These are phyloP conservation scores for Chaetomiaceae sp. DNA, from an alignment of 2,329 filamentous ascomycete species.

Conservation along the genomic window DNA sequence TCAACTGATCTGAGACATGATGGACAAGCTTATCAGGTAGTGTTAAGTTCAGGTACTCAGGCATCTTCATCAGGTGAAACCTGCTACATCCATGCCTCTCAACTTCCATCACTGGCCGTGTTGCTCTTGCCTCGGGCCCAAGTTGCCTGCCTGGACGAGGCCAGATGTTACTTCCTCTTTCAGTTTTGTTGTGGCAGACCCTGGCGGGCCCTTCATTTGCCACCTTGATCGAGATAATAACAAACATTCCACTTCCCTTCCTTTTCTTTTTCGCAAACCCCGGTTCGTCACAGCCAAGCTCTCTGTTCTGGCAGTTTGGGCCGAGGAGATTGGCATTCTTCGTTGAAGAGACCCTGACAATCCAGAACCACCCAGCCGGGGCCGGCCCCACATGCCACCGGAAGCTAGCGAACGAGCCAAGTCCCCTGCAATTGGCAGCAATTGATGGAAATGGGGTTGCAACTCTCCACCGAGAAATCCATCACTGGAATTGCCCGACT, in stretches of 20 bases:
- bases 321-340: background rate
- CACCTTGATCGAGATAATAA: background rate
- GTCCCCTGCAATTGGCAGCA: too few relatives aligned
- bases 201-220: background rate
- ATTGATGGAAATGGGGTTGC: background rate
- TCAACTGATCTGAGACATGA: background rate
- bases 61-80: too few relatives aligned
- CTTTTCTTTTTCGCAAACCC: background rate
- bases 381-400: background rate
- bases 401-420: background rate
- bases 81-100: too few relatives aligned
- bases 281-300: background rate
- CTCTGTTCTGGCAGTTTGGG: background rate
- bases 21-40: conserved; percentile 3
- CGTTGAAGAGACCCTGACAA: too few relatives aligned
- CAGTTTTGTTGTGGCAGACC: background rate
- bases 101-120: too few relatives aligned
- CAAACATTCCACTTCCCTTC: background rate
- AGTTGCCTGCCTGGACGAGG: too few relatives aligned
- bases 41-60: too few relatives aligned
- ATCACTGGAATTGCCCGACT: conserved; percentile 1
- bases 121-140: too few relatives aligned
- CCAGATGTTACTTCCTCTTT: background rate
- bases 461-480: conserved; percentile 2
- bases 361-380: background rate